These are phyloP conservation scores for button mushroom (Agaricus bisporus) DNA, from an alignment of 768 basidiomycete genomes.

Conservation along the genomic window DNA sequence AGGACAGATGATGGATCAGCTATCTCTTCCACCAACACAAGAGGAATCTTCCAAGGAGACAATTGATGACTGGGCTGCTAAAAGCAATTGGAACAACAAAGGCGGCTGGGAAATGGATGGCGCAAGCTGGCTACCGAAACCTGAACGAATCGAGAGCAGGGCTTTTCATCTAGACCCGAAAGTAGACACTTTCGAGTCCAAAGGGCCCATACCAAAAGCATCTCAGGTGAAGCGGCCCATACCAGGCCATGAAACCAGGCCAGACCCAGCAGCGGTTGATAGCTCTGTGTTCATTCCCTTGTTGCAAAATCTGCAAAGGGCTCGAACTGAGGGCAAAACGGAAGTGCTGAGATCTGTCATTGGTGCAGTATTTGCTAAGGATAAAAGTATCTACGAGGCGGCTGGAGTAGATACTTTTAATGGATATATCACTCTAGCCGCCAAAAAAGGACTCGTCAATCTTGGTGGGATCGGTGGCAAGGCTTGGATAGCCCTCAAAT, in stretches of 20 bases:
- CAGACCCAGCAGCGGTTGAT: background rate
- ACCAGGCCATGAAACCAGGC: background rate
- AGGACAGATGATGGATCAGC: background rate
- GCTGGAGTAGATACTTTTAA: slow-evolving; percentile 27
- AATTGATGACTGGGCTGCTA: background rate
- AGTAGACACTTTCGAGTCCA: too few species aligned
- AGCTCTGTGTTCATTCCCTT: slow-evolving; percentile 1
- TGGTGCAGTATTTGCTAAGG: slow-evolving; percentile 2
- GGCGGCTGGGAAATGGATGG: background rate
- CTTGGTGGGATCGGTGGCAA: slow-evolving; percentile 9
- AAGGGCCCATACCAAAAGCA: background rate
- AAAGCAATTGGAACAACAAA: background rate
- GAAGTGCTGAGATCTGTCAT: slow-evolving; percentile 1
- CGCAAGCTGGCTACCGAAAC: background rate
- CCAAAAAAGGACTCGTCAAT: slow-evolving; percentile 17
- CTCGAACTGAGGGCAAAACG: background rate
- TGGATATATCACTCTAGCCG: slow-evolving; percentile 25
- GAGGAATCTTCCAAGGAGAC: background rate
- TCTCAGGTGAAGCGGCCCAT: background rate
- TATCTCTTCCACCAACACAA: background rate
- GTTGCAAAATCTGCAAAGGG: slow-evolving; percentile 2
- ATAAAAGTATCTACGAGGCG: slow-evolving; percentile 18
- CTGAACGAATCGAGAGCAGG: background rate
- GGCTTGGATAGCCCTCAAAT: slow-evolving; percentile 9
- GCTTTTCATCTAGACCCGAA: too few species aligned